These are phyloP conservation scores for Huntiella savannae DNA, from an alignment of 2,329 filamentous ascomycete genomes.

Conservation along the genomic window DNA sequence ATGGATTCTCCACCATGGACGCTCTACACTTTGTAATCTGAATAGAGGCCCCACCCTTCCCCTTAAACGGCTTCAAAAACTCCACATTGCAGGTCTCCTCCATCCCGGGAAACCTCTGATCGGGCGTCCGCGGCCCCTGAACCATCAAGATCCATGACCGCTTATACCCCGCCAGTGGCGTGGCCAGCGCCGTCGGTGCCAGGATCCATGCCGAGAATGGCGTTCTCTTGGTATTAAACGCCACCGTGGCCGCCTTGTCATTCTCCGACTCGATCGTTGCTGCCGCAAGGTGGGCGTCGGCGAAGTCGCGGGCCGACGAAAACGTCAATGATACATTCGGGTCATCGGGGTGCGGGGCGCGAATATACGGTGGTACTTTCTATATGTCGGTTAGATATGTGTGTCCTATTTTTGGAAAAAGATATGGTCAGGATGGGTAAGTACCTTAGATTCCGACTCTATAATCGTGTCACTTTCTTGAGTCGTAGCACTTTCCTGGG, in stretches of 20 bases:
- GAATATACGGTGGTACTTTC: background rate
- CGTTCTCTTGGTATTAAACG: constrained; percentile 6
- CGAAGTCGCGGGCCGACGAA: constrained; percentile 6
- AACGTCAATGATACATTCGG: constrained; percentile 2
- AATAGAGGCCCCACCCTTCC: background rate
- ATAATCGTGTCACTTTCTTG: too few relatives aligned
- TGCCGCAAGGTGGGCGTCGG: constrained; percentile 5
- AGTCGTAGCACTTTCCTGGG: too few relatives aligned
- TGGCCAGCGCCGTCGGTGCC: background rate
- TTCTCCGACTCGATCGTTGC: constrained; percentile 10
- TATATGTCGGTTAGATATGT: background rate
- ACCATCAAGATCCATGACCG: constrained; percentile 11
- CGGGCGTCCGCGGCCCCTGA: background rate
- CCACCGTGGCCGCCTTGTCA: constrained; percentile 2
- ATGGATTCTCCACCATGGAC: constrained; percentile 9
- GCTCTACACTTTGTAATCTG: background rate
- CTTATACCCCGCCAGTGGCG: constrained; percentile 1
- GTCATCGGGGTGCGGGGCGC: constrained; percentile 1
- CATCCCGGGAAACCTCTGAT: constrained; percentile 8
- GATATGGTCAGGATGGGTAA: too few relatives aligned
- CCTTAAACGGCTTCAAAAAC: background rate
- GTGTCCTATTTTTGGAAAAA: too few relatives aligned
- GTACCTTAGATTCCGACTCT: too few relatives aligned
- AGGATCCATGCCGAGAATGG: constrained; percentile 10
- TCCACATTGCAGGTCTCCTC: constrained; percentile 2